Conservation (phyloP, 495 filamentous ascomycete species). For the Hypomontagnella monticulosa region DNA sequence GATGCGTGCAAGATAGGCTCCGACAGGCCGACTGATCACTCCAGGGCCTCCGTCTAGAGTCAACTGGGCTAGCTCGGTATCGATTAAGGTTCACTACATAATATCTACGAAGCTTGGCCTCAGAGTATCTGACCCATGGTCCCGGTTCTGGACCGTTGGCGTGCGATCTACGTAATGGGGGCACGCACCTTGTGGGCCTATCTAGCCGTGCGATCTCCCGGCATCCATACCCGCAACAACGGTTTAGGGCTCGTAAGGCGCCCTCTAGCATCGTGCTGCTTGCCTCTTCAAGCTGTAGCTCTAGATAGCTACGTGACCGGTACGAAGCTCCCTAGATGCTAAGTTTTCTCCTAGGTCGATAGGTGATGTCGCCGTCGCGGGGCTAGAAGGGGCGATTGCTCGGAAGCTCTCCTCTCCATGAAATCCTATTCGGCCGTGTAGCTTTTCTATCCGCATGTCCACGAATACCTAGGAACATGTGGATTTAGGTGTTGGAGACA, state of each 20-base stretch:
- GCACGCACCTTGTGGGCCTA: neutral
- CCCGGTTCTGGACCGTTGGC: constrained; percentile 1
- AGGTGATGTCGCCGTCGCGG: neutral
- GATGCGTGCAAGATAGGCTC: neutral
- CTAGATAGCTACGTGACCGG: neutral
- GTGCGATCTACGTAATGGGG: constrained; percentile 9
- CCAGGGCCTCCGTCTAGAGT: neutral
- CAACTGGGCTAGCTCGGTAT: neutral
- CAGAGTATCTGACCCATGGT: neutral
- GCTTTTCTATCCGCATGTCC: constrained; percentile 1
- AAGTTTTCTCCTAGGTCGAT: neutral
- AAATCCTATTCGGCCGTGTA: neutral
- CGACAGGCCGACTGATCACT: neutral
- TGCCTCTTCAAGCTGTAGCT: constrained; percentile 3
- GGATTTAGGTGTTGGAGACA: neutral
- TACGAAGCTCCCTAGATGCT: neutral
- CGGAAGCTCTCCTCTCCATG: neutral
- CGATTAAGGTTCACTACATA: neutral
- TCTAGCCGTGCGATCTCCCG: constrained; percentile 12
- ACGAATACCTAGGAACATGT: constrained; percentile 25
- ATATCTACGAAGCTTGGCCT: constrained; percentile 11
- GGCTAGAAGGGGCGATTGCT: neutral
- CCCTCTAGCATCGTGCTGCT: neutral
- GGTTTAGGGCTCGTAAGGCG: neutral
- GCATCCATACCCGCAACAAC: neutral